phyloP scores from a whole-genome alignment of 2,329 filamentous ascomycete species.

The Fusarium citri region DNA sequence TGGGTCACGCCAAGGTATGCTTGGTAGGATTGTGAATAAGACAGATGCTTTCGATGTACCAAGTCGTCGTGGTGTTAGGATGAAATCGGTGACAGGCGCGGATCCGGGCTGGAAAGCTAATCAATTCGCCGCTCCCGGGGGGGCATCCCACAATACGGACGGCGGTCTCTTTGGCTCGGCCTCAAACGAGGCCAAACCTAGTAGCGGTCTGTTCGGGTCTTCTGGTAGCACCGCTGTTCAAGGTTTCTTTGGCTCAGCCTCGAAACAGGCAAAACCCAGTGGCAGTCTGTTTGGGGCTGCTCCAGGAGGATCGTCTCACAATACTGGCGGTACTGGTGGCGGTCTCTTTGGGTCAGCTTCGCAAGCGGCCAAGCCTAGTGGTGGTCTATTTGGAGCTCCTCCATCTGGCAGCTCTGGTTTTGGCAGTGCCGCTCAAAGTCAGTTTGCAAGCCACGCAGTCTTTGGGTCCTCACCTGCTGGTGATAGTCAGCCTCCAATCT shows the following conservation, averaged over 20 bases:
- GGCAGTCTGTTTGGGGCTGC: constrained; percentile 1
- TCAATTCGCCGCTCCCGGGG: background rate
- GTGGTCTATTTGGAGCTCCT: background rate
- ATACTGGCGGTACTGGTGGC: background rate
- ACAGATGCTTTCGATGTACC: background rate
- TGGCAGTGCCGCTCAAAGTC: background rate
- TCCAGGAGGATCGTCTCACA: background rate
- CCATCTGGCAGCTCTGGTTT: background rate
- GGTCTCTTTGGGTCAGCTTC: background rate
- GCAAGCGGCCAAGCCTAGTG: background rate
- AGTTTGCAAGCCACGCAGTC: background rate
- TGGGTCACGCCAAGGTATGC: background rate
- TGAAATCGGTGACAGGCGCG: background rate
- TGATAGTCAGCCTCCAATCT: background rate
- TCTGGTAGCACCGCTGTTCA: background rate
- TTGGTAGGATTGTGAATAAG: background rate
- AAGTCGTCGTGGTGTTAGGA: background rate
- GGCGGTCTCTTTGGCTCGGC: background rate
- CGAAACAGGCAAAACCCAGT: background rate
- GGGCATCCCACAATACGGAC: background rate
- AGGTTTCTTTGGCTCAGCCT: background rate
- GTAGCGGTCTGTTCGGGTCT: background rate
- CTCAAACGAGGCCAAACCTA: background rate
- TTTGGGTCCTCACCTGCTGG: background rate
- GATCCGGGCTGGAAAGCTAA: background rate